Percentiles rank a stretch among this genome's conserved stretches.
Conservation (phyloP, 176 grass and related monocot genomes). For the Elaeis guineensis region DNA sequence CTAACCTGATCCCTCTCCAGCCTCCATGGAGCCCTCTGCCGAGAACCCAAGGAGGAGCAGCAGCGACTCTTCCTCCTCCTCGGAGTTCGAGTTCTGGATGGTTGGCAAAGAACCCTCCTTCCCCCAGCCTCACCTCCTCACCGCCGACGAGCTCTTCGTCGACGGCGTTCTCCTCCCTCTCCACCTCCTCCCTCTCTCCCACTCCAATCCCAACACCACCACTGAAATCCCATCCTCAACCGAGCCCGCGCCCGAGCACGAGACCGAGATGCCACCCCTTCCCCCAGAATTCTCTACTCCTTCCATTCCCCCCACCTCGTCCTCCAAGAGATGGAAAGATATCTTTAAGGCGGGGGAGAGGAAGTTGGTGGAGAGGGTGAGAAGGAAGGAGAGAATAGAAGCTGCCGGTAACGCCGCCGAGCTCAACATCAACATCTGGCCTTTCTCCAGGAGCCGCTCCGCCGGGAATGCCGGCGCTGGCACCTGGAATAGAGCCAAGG, state of each 20-base stretch:
- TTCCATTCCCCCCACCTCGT: constrained; percentile 6
- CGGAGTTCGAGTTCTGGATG: constrained; percentile 99
- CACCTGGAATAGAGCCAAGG: constrained; percentile 13
- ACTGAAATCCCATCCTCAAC: background rate
- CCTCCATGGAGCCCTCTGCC: no score
- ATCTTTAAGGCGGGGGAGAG: constrained; percentile 43
- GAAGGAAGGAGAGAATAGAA: constrained; percentile 26
- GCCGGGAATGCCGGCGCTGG: constrained; percentile 36
- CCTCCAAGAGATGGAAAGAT: constrained; percentile 68
- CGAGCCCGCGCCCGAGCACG: background rate
- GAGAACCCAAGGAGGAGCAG: background rate
- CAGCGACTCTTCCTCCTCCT: constrained; percentile 35
- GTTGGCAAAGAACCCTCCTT: constrained; percentile 46
- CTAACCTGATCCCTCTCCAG: no score
- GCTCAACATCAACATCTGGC: constrained; percentile 98
- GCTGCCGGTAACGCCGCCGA: constrained; percentile 53
- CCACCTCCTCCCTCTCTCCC: constrained; percentile 6
- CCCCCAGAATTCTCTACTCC: constrained; percentile 7
- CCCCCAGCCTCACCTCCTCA: constrained; percentile 40
- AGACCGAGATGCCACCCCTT: background rate
- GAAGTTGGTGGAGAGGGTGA: constrained; percentile 47
- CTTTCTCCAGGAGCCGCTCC: constrained; percentile 88
- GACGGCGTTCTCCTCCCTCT: constrained; percentile 89
- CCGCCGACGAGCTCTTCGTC: constrained; percentile 99
- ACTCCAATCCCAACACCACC: background rate